phyloP scores from a whole-genome alignment of 2,329 filamentous ascomycete genomes.

The Blumeriella jaapii region DNA sequence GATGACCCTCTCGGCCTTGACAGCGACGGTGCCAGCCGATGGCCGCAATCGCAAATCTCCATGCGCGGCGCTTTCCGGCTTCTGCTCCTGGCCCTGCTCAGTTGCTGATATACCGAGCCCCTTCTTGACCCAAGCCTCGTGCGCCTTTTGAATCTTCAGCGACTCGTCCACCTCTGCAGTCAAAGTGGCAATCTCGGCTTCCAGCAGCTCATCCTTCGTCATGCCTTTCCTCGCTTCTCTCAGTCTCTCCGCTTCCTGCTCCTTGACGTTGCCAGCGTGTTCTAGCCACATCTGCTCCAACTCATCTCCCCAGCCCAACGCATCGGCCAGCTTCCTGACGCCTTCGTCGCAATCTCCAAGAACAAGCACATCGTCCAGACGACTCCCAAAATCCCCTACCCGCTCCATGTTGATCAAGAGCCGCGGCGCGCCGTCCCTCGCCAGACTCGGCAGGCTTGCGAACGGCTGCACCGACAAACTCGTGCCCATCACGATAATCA shows the following conservation, averaged over 20 bases:
- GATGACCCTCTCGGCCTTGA: conserved; percentile 1
- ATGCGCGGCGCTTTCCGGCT: neutral
- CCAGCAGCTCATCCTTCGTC: conserved; percentile 37
- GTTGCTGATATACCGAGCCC: conserved; percentile 10
- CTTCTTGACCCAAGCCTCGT: conserved; percentile 22
- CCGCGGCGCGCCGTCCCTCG: conserved; percentile 52
- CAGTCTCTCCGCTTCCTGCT: conserved; percentile 27
- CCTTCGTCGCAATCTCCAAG: conserved; percentile 77
- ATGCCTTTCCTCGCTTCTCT: conserved; percentile 10
- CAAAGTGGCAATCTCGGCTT: conserved; percentile 28
- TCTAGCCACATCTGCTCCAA: conserved; percentile 64
- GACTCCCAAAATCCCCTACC: conserved; percentile 66
- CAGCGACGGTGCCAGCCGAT: neutral
- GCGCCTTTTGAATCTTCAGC: conserved; percentile 25
- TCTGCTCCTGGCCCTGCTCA: neutral
- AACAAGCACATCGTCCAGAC: conserved; percentile 73
- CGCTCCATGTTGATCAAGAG: conserved; percentile 79
- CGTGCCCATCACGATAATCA: conserved; percentile 80
- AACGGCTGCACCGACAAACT: conserved; percentile 85
- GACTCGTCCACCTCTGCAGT: conserved; percentile 28
- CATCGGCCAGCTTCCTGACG: conserved; percentile 65
- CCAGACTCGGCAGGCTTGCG: conserved; percentile 61
- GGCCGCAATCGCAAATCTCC: conserved; percentile 5
- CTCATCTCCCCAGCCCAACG: conserved; percentile 77
- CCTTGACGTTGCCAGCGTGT: conserved; percentile 48